Base-by-base conservation (phyloP, 208 protist genomes). In the Porcisia deanei region DNA sequence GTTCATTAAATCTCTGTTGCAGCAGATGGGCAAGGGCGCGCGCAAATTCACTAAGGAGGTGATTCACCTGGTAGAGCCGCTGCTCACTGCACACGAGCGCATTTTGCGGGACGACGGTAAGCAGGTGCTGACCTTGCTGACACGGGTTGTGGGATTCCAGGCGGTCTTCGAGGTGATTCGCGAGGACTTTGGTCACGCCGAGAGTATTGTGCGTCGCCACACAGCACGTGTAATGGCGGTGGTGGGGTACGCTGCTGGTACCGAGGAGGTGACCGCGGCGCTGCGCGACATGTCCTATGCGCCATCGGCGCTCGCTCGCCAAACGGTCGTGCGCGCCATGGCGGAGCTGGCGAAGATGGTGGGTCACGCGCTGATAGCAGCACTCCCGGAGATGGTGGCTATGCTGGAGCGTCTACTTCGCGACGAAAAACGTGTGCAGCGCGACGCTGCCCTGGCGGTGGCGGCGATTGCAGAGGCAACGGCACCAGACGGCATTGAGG, bases 1-100 rank as follows among this genome's bases (percentile, higher is more conserved):
- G 59, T 96, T 99, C 70, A 98, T 99, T 76, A 99, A 99, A 89
- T 86, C 98, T 54, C 92, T 99, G n/a, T 92, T 99, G 54, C 98
- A 98, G 72, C 98, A 99, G 75, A 88, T 99, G 43, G 98, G 99
- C 69, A 98, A 98, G 49, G 89, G 99, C 14, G 97, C 99, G 12
- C 88, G 97, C 18, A 91, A 96, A 14, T 99, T 98, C 65, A 98
- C 99, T 30, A 98, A 99, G 87, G 99, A 99, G 76, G 99, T 99
- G 75, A 89, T 99, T 0, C 96, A 99, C 52, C 98, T 99, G 57
- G 99, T 99, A 85, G 96, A 99, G 86, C 98, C 99, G 41, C 87
- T 99, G 58, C 93, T 99, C 25, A 99, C 99, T 37, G 98, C 99
- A 61, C 92, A 99, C 80, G 99, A 99, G 85, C 95, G 95, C 73